Base-by-base conservation (phyloP, 352 stramenopile species). In the Stramenopiles sp. region DNA sequence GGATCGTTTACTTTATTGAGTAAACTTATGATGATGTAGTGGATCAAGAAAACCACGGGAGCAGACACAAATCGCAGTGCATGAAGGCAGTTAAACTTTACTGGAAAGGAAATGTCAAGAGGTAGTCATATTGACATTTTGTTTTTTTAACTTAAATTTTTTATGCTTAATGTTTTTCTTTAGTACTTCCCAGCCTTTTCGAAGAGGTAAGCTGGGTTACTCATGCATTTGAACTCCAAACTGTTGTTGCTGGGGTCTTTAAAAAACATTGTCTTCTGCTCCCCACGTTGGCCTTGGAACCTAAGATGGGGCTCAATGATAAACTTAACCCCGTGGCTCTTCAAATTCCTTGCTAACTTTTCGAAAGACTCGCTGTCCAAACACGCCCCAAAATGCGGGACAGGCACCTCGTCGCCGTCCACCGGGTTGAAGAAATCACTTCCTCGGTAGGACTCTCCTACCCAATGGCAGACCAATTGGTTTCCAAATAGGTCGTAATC, bases 251-350 rank as follows among this genome's bases (percentile, higher is more conserved):
- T 94, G 6, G 92, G 92, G 78, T 95, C 89, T 79, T 98, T 98
- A 83, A 98, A 98, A 82, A 99, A 98, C 94, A 98, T 98, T 36
- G 94, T 98, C 88, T 88, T 97, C 79, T 98, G 94, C 80, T 99
- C 95, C 2, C 94, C 93, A 73, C 94, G 93, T 76, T 86, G 83
- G 31, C 89, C 92, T 49, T 89, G 73, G 77, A 98, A 98, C 75
- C 94, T 84, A 43, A 97, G 80, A 79, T 97, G 91, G 18, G 93
- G 94, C 78, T 96, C 84, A 68, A 98, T 93, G 75, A 98, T 92
- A 79, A 97, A 98, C 43, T 91, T 78, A 30, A 97, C 84, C 33
- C 82, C 82, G 1, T 86, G 78, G 1, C 80, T 76, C 69, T 86
- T 78, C 12, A 98, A 77, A 3, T 89, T 83, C 75, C 93, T 76